Base-by-base conservation (phyloP, 2,329 filamentous ascomycete species). In the Aphanocladium album region DNA sequence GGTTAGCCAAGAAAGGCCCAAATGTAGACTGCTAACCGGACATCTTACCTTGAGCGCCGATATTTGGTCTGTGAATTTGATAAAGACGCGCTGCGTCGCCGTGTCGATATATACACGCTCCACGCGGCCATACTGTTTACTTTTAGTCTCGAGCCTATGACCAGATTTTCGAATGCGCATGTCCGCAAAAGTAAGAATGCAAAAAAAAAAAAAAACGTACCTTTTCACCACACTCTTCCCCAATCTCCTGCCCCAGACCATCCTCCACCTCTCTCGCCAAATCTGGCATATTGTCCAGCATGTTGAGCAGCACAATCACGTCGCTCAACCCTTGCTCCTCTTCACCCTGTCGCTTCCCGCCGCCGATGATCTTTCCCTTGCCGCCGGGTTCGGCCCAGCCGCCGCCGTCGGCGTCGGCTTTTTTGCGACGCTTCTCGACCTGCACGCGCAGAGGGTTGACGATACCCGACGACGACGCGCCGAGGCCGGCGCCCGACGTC, bases 161-260 rank as follows among this genome's bases (percentile, higher is more conserved):
- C n/a, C n/a, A n/a, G n/a, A n/a, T n/a, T n/a, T n/a, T n/a, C n/a
- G n/a, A n/a, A n/a, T n/a, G n/a, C n/a, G n/a, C n/a, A n/a, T n/a
- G 19, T 27, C 21, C 17, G 6, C 27, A n/a, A 52, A n/a, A 14
- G 37, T 17, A 14, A 46, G 12, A 23, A 37, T 12, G 3, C 33
- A n/a, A n/a, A 30, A n/a, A 14, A 41, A 27, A 50, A 19, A 60
- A 23, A 58, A 53, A 60, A 63, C 62, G 56, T 30, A 88, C 84
- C 81, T 93, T 92, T 65, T 91, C 86, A 54, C 87, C 88, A 73
- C 96, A 97, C 71, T 96, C 91, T 69, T 97, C 91, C 7, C 95
- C 95, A 73, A 99, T 97, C 72, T 97, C 93, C 76, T 98, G 93
- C 67, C 93, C 88, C 55, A 99, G 77, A 0, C 85, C 85, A 16